A percentile compares a stretch with the other conserved stretches of the same genome.
phyloP scores from a whole-genome alignment of 2,329 filamentous ascomycete genomes.

The Penicillium hesseltinei region DNA sequence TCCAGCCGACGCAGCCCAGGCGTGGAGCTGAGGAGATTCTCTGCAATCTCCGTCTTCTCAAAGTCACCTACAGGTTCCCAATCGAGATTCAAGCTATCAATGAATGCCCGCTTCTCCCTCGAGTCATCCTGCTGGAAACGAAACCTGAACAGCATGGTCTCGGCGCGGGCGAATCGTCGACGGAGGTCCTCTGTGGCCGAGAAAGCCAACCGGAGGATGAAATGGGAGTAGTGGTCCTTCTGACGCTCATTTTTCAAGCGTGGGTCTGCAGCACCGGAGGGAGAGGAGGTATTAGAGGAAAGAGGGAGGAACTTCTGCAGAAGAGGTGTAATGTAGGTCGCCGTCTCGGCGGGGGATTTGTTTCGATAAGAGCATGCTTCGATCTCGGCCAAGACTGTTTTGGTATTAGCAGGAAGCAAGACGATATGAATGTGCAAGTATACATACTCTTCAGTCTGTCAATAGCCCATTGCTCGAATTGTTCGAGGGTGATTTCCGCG shows the following conservation, averaged over 20 bases:
- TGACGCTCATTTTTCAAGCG: constrained; percentile 70
- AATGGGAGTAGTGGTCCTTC: constrained; percentile 97
- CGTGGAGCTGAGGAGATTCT: constrained; percentile 61
- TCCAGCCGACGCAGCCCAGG: constrained; percentile 55
- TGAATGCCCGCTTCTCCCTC: constrained; percentile 71
- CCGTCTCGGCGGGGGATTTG: constrained; percentile 76
- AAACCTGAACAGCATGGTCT: constrained; percentile 84
- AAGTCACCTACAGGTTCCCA: constrained; percentile 80
- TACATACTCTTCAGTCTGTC: constrained; percentile 73
- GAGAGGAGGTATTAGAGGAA: constrained; percentile 67
- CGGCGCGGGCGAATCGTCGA: constrained; percentile 78
- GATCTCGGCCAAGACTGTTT: constrained; percentile 50
- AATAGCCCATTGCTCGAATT: constrained; percentile 99
- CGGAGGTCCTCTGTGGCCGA: constrained; percentile 86
- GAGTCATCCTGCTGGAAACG: constrained; percentile 75
- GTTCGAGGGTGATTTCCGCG: constrained; percentile 89
- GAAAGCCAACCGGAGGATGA: constrained; percentile 91
- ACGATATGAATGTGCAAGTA: too few species aligned
- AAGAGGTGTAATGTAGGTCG: constrained; percentile 77
- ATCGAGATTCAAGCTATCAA: constrained; percentile 72
- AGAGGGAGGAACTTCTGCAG: constrained; percentile 85
- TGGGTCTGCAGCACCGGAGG: constrained; percentile 49
- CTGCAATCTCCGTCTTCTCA: constrained; percentile 68
- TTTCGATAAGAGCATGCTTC: constrained; percentile 97
- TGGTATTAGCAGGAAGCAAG: constrained; percentile 2